Percentiles rank a stretch among this genome's conserved stretches.
These are phyloP conservation scores for Monosporascus sp. DNA, from an alignment of 2,329 filamentous ascomycete species.

Conservation along the genomic window DNA sequence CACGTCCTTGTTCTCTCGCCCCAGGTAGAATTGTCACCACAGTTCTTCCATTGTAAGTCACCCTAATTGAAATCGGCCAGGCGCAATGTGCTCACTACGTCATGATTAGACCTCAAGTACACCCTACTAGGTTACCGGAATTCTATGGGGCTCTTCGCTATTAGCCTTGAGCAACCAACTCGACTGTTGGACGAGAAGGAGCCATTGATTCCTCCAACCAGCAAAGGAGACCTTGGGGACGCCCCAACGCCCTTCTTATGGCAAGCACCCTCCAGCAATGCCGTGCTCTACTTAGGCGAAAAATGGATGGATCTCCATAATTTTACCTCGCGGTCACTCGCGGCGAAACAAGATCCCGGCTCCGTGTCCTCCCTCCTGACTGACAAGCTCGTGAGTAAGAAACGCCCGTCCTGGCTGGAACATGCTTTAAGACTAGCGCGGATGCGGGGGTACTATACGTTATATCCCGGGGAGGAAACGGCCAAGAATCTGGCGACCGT, in stretches of 20 bases:
- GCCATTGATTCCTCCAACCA: constrained; percentile 40
- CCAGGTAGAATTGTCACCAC: constrained; percentile 70
- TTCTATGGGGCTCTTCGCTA: constrained; percentile 64
- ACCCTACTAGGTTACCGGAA: constrained; percentile 71
- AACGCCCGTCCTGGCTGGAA: constrained; percentile 36
- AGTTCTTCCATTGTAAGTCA: constrained; percentile 71
- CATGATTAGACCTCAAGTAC: constrained; percentile 62
- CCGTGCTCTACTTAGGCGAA: constrained; percentile 74
- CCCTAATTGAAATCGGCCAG: neutral
- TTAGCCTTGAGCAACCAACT: constrained; percentile 72
- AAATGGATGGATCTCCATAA: constrained; percentile 84
- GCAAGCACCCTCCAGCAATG: constrained; percentile 79
- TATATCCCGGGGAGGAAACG: constrained; percentile 65
- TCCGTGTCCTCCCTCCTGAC: constrained; percentile 35
- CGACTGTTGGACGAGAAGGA: constrained; percentile 55
- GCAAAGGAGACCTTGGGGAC: constrained; percentile 17
- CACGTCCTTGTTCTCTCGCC: constrained; percentile 84
- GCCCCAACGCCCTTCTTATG: constrained; percentile 64
- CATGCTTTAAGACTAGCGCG: constrained; percentile 71
- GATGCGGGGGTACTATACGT: constrained; percentile 67
- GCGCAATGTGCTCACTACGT: neutral
- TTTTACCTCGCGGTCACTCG: constrained; percentile 63
- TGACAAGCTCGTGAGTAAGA: constrained; percentile 38
- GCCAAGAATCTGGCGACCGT: constrained; percentile 59
- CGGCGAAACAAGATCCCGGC: constrained; percentile 31